These are phyloP conservation scores for Blastocystis sp. DNA, from an alignment of 352 stramenopile species.

Conservation along the genomic window DNA sequence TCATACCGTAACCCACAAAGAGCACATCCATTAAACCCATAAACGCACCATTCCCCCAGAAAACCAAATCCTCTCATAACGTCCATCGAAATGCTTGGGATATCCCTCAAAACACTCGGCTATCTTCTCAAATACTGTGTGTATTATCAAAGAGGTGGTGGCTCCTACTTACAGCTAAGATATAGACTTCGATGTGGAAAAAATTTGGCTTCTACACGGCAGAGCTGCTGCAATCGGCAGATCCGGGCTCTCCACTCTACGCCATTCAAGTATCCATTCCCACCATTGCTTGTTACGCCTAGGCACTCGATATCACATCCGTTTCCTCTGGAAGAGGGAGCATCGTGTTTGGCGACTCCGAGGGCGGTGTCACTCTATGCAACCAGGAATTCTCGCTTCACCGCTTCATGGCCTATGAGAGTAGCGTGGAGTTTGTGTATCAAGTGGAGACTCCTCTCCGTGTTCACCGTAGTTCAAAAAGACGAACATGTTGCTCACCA, in stretches of 20 bases:
- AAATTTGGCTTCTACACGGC: slow-evolving; percentile 66
- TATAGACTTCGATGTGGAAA: slow-evolving; percentile 52
- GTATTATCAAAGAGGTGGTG: background rate
- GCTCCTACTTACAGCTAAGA: background rate
- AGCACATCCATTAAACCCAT: too few relatives aligned
- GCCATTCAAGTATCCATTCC: slow-evolving; percentile 46
- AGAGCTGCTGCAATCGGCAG: slow-evolving; percentile 58
- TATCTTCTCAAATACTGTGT: background rate
- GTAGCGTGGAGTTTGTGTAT: slow-evolving; percentile 42
- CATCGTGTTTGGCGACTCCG: slow-evolving; percentile 54
- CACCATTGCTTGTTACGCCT: background rate
- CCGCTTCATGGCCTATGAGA: slow-evolving; percentile 51
- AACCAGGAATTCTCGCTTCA: slow-evolving; percentile 52
- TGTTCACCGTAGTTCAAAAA: slow-evolving; percentile 37
- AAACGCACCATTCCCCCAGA: too few relatives aligned
- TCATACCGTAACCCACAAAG: too few relatives aligned
- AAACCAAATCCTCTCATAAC: too few relatives aligned
- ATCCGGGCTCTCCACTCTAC: slow-evolving; percentile 55
- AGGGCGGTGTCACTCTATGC: slow-evolving; percentile 48
- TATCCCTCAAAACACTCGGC: background rate
- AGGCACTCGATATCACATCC: slow-evolving; percentile 60
- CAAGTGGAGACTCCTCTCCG: background rate
- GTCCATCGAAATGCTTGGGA: too few relatives aligned
- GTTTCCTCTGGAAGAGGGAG: slow-evolving; percentile 33
- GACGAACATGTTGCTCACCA: slow-evolving; percentile 53